Base-by-base conservation (phyloP, 1,284 basidiomycete genomes). In the Microbotryum intermedium region DNA sequence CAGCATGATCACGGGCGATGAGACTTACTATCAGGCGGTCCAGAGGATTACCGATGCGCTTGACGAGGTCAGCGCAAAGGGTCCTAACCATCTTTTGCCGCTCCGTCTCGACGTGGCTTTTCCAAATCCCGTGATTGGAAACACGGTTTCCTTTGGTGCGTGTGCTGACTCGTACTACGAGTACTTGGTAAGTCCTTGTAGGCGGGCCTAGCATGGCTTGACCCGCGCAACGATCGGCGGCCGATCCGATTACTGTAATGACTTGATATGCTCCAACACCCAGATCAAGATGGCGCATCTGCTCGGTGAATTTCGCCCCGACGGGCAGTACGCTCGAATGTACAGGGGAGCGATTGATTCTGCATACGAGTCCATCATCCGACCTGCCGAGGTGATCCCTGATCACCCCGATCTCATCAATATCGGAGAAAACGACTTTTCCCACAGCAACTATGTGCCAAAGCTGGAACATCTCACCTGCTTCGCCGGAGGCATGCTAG, bases 401-500 rank as follows among this genome's bases (percentile, higher is more conserved):
- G 74, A 73, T 8, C 69, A 72, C 18, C 69, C 73, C 21, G 67
- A 76, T 25, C 64, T 81, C 11, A 61, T 72, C 13, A 67, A 71
- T 23, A 56, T 74, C 23, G 74, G 73, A 26, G 42, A 53, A 16
- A 50, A 52, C 50, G 21, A 50, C 49, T 42, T 46, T 21, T 20
- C 23, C 46, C 50, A 61, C 50, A 57, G 61, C 18, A 49, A 16
- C 6, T 70, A 21, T 39, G 48, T 42, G 47, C 49, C 48, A 28
- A 55, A 56, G 26, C 55, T 76, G 25, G 74, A 77, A 59, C 77
- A 78, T 54, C 68, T 77, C 1, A 74, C 78, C 0, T 81, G 80
- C 69, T 82, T 81, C 65, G 77, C 77, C 1, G 80, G 80, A 7
- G 81, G 74, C 2, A 81, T 81, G 80, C 71, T 81, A 4, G 80